Base-by-base conservation (phyloP, 441 rosid species). In the Capsella rubella region DNA sequence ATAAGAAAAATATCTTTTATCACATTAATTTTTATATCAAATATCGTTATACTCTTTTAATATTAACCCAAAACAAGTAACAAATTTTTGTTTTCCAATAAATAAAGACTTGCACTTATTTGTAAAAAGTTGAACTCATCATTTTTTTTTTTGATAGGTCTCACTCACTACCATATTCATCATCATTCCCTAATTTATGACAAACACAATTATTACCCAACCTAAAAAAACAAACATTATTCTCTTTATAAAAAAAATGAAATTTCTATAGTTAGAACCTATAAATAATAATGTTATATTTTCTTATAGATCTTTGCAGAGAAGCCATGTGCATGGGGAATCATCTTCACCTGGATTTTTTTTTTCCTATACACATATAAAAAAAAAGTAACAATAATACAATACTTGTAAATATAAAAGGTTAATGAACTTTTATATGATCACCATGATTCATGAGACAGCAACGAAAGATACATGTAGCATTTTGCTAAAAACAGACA, bases 311-410 rank as follows among this genome's bases (percentile, higher is more conserved):
- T 75, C 69, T 46, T 46, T 60, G 71, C 67, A 76, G 49, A 69
- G 71, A 63, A 69, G 60, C 71, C 79, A 76, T 76, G 80, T 76
- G 80, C 75, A 70, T 64, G 32, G 80, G 75, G 76, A 76, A 76
- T 56, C 60, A 70, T 13, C 67, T 76, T 76, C 71, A 49, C 47
- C 71, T 76, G 71, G 37, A 39, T 56, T 71, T 70, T 70, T 49
- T 56, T 71, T 70, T 70, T 64, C 51, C 31, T 46, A 54, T 27
- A 54, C 21, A 51, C 53, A 74, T 35, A 65, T 2, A 49, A 57
- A 46, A 74, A 0, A 34, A 68, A 75, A 68, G 67, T 67, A 21
- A 67, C 7, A 18, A 42, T 16, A 35, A 59, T 39, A 67, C 60
- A 42, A 51, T 15, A 43, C 37, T 34, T 34, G 9, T 28, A 54